Evolutionary conservation across 2,329 filamentous ascomycete genomes (phyloP), one percentile per base, ranked within the genome.

Genomic region (Arthrobotrys pseudoclavata): DNA sequence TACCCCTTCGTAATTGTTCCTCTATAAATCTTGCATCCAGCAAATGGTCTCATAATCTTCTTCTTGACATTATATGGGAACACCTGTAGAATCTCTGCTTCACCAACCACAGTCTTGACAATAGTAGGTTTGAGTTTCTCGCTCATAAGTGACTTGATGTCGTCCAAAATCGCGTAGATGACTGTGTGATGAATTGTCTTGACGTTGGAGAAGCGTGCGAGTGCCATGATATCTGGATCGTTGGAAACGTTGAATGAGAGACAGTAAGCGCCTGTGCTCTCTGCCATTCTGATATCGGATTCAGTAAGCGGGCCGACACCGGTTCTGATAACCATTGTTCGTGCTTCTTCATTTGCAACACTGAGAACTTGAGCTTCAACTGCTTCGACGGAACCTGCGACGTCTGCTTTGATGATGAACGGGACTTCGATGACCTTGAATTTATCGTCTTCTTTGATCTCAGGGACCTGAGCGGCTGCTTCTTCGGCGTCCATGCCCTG

Each of bases 311-410:
- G 87, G 0, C 96, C 96, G 0, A 96, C 91, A 1, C 88, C 89
- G 2, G 91, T 91, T 22, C 91, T 90, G 40, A 99, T 88, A 74
- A 99, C 87, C 70, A 90, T 89, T 13, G 94, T 88, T 34, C 87
- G 88, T 45, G 97, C 91, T 83, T 98, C 93, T 81, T 93, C 90
- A 84, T 91, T 97, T 79, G 94, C 94, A 79, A 97, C 87, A 75
- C 91, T 89, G 77, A 90, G 86, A 74, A 99, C 87, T 7, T 91
- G 91, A 60, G 92, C 91, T 76, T 90, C 87, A 1, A 98, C 91
- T 1, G 96, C 96, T 85, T 99, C 96, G 0, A 94, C 94, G 0
- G 95, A 98, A 42, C 96, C 96, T 78, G 91, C 92, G 18, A 98
- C 96, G 81, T 99, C 96, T 67, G 91, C 94, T 84, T 96, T 97